Conservation (phyloP, 441 rosid species). For the Jatropha multifida region DNA sequence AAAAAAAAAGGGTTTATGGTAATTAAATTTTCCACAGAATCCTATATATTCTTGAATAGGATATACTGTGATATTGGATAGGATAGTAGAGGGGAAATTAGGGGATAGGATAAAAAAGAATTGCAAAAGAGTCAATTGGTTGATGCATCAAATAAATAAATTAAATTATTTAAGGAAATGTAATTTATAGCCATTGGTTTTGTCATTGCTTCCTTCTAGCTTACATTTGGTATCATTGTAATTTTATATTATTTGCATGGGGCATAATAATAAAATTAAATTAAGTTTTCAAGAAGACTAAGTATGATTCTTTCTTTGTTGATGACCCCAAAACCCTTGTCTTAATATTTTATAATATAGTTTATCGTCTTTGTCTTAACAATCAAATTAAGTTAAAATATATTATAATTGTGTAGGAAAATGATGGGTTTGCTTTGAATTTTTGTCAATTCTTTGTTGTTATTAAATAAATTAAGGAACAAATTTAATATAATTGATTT, state of each 20-base stretch:
- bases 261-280: no score
- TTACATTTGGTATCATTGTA: slow-evolving; percentile 10
- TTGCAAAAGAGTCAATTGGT: not conserved
- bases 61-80: no score
- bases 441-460: no score
- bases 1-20: not conserved
- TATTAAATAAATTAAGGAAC: no score
- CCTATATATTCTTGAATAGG: not conserved
- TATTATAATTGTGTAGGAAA: no score
- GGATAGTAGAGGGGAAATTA: not conserved
- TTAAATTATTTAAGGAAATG: not conserved
- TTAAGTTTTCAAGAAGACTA: not conserved
- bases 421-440: no score
- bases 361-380: not conserved
- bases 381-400: no score
- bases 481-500: no score
- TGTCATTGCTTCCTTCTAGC: slow-evolving; percentile 16
- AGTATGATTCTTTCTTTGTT: not conserved
- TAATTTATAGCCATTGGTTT: not conserved
- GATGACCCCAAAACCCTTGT: not conserved
- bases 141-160: no score
- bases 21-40: not conserved
- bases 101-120: not conserved
- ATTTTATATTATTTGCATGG: not conserved
- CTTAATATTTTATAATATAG: not conserved